A percentile compares a stretch with the other conserved stretches of the same genome.
phyloP scores from a whole-genome alignment of 768 basidiomycete species.

The Pisolithus marmoratus region DNA sequence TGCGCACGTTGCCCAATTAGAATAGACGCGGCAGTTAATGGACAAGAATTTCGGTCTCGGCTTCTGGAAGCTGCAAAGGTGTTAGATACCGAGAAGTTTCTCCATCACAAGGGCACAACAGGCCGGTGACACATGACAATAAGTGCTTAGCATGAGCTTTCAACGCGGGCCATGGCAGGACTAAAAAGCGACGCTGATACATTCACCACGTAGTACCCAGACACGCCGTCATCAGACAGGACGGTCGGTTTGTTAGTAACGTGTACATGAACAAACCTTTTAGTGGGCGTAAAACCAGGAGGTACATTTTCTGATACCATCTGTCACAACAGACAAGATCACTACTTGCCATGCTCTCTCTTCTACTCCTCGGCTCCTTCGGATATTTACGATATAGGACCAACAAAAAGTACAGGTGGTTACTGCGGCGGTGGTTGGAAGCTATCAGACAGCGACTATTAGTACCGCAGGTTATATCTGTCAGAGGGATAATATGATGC shows the following conservation, averaged over 20 bases:
- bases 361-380: constrained; percentile 12
- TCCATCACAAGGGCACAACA: constrained; percentile 4
- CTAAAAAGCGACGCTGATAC: constrained; percentile 13
- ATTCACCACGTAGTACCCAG: constrained; percentile 17
- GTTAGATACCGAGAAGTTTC: constrained; percentile 1
- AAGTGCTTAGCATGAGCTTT: constrained; percentile 14
- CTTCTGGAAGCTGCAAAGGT: constrained; percentile 19
- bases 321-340: constrained; percentile 15
- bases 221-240: constrained; percentile 14
- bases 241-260: constrained; percentile 21
- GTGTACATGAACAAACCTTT: constrained; percentile 25
- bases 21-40: constrained; percentile 18
- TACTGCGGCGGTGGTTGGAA: constrained; percentile 47
- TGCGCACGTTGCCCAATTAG: constrained; percentile 18
- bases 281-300: constrained; percentile 10
- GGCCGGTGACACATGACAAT: constrained; percentile 17
- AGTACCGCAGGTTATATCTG: constrained; percentile 3
- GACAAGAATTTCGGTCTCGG: constrained; percentile 11
- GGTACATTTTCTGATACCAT: constrained; percentile 21
- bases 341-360: constrained; percentile 22
- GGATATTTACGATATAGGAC: constrained; percentile 6
- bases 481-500: constrained; percentile 14
- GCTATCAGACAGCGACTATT: constrained; percentile 17
- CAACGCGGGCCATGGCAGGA: constrained; percentile 1
- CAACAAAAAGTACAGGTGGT: constrained; percentile 6